Percentiles rank a stretch among this genome's conserved stretches.
phyloP scores from a whole-genome alignment of 169 alveolate genomes.

The Babesia bigemina region DNA sequence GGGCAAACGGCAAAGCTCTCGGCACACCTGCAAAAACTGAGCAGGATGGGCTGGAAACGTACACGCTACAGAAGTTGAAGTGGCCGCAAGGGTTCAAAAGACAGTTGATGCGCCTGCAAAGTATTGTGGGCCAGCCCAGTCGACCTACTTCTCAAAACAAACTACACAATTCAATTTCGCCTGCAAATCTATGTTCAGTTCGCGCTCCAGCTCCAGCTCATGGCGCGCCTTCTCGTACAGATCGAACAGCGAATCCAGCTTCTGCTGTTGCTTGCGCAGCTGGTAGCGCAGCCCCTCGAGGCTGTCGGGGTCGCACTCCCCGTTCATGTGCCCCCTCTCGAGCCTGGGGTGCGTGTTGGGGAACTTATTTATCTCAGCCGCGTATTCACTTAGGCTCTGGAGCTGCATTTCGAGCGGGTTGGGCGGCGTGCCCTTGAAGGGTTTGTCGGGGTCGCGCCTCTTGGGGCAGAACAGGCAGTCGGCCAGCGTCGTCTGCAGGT shows the following conservation, averaged over 20 bases:
- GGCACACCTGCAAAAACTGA: slow-evolving; percentile 43
- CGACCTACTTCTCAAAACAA: slow-evolving; percentile 59
- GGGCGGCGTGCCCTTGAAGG: slow-evolving; percentile 24
- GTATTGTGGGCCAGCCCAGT: too few relatives aligned
- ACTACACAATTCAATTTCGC: slow-evolving; percentile 51
- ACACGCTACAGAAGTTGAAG: slow-evolving; percentile 61
- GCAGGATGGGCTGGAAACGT: neutral
- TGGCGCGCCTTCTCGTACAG: slow-evolving; percentile 29
- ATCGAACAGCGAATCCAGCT: slow-evolving; percentile 38
- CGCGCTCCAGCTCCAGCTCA: slow-evolving; percentile 56
- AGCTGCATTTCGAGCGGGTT: slow-evolving; percentile 65
- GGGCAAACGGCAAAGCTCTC: slow-evolving; percentile 47
- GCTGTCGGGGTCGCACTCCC: neutral
- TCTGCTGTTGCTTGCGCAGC: slow-evolving; percentile 25
- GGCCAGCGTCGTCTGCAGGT: neutral
- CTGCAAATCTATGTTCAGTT: slow-evolving; percentile 31
- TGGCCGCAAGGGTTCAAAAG: slow-evolving; percentile 63
- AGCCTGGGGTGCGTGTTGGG: slow-evolving; percentile 36
- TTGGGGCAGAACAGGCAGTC: slow-evolving; percentile 32
- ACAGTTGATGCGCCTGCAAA: slow-evolving; percentile 51
- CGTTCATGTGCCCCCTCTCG: neutral
- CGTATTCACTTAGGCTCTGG: slow-evolving; percentile 6
- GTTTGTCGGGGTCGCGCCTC: slow-evolving; percentile 18
- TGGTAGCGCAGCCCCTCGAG: slow-evolving; percentile 20
- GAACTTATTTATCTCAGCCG: neutral